phyloP scores from a whole-genome alignment of 2,329 filamentous ascomycete species.

The Madurella fahalii region DNA sequence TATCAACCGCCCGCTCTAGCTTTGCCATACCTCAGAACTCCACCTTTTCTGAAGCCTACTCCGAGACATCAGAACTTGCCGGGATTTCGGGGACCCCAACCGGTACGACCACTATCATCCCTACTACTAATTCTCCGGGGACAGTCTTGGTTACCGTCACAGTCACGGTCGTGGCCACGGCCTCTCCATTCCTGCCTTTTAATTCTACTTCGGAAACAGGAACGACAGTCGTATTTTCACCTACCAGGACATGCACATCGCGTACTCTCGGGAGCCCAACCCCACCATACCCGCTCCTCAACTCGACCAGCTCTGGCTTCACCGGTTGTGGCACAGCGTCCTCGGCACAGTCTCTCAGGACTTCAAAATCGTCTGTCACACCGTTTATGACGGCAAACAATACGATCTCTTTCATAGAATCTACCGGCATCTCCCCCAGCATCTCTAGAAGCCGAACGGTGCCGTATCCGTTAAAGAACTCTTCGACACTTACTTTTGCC shows the following conservation, averaged over 20 bases:
- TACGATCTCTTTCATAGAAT: background rate
- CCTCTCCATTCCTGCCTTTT: conserved; percentile 11
- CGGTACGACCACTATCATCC: background rate
- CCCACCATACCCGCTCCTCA: too few species aligned
- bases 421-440: background rate
- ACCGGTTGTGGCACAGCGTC: too few species aligned
- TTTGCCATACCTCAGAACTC: background rate
- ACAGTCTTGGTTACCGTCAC: background rate
- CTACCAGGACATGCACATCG: background rate
- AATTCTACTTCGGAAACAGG: conserved; percentile 6
- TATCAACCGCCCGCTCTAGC: background rate
- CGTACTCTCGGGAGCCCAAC: too few species aligned
- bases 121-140: background rate
- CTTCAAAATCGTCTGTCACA: background rate
- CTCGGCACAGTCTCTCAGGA: background rate
- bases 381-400: background rate
- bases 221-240: background rate
- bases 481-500: background rate
- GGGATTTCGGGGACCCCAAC: background rate
- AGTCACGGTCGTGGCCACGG: background rate
- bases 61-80: conserved; percentile 1
- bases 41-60: background rate
- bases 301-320: too few species aligned
- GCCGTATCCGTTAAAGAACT: conserved; percentile 13
- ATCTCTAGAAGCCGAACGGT: background rate